Percentiles rank a stretch among this genome's conserved stretches.
Conservation (phyloP, 208 protist genomes). For the Tritrichomonas foetus region DNA sequence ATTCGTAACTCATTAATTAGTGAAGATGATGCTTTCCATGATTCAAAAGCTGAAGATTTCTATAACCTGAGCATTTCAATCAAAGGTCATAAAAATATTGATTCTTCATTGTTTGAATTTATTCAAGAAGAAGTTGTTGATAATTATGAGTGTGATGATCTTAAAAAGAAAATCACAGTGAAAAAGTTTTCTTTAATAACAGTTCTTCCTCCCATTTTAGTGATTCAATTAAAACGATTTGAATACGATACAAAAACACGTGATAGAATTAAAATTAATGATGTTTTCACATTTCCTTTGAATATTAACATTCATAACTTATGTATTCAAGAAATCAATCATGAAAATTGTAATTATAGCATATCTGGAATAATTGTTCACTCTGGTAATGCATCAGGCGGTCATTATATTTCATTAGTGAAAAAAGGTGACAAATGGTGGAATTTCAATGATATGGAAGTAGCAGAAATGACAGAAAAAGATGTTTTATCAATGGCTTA, state of each 20-base stretch:
- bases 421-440: too few species aligned
- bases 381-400: too few species aligned
- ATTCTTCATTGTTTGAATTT: not conserved
- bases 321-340: too few species aligned
- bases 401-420: too few species aligned
- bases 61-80: not conserved
- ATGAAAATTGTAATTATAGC: too few species aligned
- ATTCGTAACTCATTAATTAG: not conserved
- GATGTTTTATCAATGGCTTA: too few species aligned
- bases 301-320: not conserved
- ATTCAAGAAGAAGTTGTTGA: not conserved
- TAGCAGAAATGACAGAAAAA: too few species aligned
- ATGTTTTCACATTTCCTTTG: not conserved
- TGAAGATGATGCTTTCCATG: not conserved
- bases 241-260: not conserved
- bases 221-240: not conserved
- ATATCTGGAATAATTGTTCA: too few species aligned
- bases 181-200: not conserved
- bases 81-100: not conserved
- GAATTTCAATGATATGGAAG: too few species aligned
- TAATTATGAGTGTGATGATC: too few species aligned
- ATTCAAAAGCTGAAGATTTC: not conserved
- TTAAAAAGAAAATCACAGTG: not conserved
- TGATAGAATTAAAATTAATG: constrained; percentile 7
- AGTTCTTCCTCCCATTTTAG: not conserved